These are phyloP conservation scores for Paxillus rubicundulus DNA, from an alignment of 768 basidiomycete species.

Conservation along the genomic window DNA sequence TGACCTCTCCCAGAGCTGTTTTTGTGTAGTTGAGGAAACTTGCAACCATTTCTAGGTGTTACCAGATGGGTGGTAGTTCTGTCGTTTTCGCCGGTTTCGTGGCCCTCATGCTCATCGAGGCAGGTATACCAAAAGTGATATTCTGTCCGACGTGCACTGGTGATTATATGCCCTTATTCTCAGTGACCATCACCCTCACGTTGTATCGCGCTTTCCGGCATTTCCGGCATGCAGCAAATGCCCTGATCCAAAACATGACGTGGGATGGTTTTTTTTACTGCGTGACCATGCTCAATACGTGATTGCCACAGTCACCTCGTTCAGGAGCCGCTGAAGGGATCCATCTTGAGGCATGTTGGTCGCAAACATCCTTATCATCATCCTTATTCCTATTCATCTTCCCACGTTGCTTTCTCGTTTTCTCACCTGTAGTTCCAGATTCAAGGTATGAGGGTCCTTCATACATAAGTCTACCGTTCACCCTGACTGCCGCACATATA, in stretches of 20 bases:
- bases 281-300: neutral
- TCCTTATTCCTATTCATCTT: no score
- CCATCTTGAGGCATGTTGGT: neutral
- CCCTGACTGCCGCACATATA: neutral
- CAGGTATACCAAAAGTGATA: no score
- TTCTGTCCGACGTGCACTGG: no score
- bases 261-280: neutral
- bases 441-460: no score
- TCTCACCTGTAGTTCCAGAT: no score
- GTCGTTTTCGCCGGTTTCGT: neutral
- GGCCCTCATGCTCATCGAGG: no score
- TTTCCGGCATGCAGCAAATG: neutral
- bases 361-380: no score
- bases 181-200: no score
- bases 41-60: neutral
- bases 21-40: neutral
- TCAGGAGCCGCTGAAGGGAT: neutral
- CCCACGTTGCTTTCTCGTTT: no score
- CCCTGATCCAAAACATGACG: neutral
- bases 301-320: neutral
- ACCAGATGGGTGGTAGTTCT: neutral
- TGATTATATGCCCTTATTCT: no score
- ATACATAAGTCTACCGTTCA: no score
- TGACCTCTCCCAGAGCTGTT: no score
- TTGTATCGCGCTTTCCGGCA: neutral